Percentiles rank a stretch among this genome's conserved stretches.
Conservation (phyloP, 2,329 filamentous ascomycete species). For the Alternaria metachromatica region DNA sequence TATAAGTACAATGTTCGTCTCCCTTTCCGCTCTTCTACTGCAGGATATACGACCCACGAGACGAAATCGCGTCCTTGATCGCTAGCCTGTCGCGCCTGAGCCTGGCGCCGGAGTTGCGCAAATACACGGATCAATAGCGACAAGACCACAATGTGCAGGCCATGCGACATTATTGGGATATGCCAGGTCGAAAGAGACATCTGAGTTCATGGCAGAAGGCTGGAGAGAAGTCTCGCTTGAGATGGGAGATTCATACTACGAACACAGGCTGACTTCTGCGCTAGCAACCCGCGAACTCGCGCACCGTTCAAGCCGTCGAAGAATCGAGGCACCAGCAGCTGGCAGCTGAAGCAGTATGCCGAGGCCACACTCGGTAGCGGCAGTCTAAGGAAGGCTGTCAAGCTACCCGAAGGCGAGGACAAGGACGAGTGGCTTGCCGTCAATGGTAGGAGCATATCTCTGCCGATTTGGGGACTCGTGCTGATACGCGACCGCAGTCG, state of each 20-base stretch:
- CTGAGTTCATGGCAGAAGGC: neutral
- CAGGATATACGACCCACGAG: neutral
- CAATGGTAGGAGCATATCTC: conserved; percentile 70
- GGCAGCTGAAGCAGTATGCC: conserved; percentile 96
- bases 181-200: neutral
- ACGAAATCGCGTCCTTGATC: neutral
- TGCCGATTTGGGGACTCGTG: conserved; percentile 2
- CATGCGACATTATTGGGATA: neutral
- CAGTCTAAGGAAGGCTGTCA: conserved; percentile 93
- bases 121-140: neutral
- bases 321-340: conserved; percentile 85
- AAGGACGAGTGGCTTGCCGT: conserved; percentile 98
- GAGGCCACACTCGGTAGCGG: conserved; percentile 96
- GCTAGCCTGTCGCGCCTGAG: neutral
- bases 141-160: neutral
- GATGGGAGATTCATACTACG: conserved; percentile 16
- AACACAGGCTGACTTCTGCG: conserved; percentile 44
- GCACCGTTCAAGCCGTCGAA: conserved; percentile 91
- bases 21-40: neutral
- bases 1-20: conserved; percentile 80
- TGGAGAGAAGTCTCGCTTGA: neutral
- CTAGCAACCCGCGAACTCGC: conserved; percentile 83
- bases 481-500: conserved; percentile 67
- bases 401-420: conserved; percentile 95
- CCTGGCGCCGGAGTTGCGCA: neutral